A percentile compares a stretch with the other conserved stretches of the same genome.
These are phyloP conservation scores for Calocybe indica DNA, from an alignment of 768 basidiomycete species.

Conservation along the genomic window DNA sequence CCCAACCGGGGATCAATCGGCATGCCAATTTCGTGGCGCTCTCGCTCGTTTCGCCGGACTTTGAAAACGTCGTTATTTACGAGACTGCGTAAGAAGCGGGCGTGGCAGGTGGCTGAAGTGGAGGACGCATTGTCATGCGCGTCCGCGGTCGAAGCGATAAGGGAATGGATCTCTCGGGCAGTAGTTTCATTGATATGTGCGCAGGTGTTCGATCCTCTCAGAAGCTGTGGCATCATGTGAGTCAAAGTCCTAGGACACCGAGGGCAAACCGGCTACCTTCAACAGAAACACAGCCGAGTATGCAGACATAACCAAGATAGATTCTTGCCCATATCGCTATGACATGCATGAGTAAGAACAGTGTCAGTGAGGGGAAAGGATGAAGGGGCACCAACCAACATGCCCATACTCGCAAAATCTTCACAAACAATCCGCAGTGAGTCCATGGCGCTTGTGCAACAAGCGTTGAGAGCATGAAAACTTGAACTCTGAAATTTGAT, in stretches of 20 bases:
- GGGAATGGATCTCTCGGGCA: slow-evolving; percentile 55
- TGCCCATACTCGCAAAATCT: slow-evolving; percentile 67
- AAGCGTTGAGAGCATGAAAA: slow-evolving; percentile 61
- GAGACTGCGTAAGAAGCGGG: slow-evolving; percentile 71
- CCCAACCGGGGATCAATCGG: slow-evolving; percentile 53
- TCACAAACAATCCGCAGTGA: slow-evolving; percentile 66
- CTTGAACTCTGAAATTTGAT: slow-evolving; percentile 55
- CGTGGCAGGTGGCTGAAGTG: slow-evolving; percentile 68
- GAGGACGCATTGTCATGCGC: slow-evolving; percentile 72
- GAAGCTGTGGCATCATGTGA: slow-evolving; percentile 39
- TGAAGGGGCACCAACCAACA: slow-evolving; percentile 47
- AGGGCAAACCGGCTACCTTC: slow-evolving; percentile 37
- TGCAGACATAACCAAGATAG: slow-evolving; percentile 80
- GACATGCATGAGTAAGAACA: slow-evolving; percentile 6
- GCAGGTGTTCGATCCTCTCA: slow-evolving; percentile 56
- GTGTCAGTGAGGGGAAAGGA: not conserved
- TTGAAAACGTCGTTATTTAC: slow-evolving; percentile 59
- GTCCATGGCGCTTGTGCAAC: slow-evolving; percentile 69
- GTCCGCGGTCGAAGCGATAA: slow-evolving; percentile 67
- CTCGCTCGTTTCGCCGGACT: slow-evolving; percentile 36
- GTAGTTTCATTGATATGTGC: slow-evolving; percentile 56
- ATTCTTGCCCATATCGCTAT: slow-evolving; percentile 82
- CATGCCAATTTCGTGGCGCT: slow-evolving; percentile 30
- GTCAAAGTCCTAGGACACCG: slow-evolving; percentile 1
- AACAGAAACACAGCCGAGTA: slow-evolving; percentile 80